Evolutionary conservation across 1,284 basidiomycete genomes (phyloP).

Genomic region (Tilletia setariae): DNA sequence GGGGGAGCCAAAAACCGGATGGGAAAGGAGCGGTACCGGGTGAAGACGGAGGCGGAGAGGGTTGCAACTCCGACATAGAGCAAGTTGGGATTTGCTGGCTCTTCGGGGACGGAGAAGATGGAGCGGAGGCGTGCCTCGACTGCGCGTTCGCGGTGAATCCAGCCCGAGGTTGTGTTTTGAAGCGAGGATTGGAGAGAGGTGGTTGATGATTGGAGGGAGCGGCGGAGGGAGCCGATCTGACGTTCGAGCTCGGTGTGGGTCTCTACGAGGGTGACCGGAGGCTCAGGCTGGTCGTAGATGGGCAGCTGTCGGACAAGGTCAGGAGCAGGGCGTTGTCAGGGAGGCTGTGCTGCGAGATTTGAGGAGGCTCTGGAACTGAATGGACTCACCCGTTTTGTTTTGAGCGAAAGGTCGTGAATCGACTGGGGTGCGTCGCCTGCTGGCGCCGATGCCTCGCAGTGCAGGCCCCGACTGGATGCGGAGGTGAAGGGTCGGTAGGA

Average conservation of each 20-base stretch:
- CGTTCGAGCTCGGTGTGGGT: conserved; percentile 45
- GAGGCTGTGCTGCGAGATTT: too few species aligned
- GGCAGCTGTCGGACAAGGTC: conserved; percentile 25
- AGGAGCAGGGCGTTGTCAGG: background rate
- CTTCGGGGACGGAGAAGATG: conserved; percentile 68
- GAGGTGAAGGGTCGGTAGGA: background rate
- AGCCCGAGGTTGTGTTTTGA: conserved; percentile 31
- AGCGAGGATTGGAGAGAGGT: conserved; percentile 26
- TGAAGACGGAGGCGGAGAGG: conserved; percentile 78
- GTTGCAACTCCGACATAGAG: conserved; percentile 72
- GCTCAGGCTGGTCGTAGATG: conserved; percentile 38
- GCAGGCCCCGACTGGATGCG: background rate
- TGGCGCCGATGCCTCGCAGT: background rate
- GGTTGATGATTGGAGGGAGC: conserved; percentile 29
- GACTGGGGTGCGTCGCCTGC: background rate
- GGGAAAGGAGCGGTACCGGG: conserved; percentile 66
- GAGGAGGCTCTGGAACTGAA: too few species aligned
- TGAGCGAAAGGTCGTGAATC: background rate
- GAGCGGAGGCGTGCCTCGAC: conserved; percentile 34
- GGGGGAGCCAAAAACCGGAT: conserved; percentile 51
- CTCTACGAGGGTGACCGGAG: conserved; percentile 31
- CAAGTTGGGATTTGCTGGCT: conserved; percentile 75
- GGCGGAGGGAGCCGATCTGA: conserved; percentile 37
- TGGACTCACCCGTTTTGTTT: conserved; percentile 11
- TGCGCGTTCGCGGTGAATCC: conserved; percentile 44